phyloP scores from a whole-genome alignment of 2,329 filamentous ascomycete genomes.

The Claviceps sp. region DNA sequence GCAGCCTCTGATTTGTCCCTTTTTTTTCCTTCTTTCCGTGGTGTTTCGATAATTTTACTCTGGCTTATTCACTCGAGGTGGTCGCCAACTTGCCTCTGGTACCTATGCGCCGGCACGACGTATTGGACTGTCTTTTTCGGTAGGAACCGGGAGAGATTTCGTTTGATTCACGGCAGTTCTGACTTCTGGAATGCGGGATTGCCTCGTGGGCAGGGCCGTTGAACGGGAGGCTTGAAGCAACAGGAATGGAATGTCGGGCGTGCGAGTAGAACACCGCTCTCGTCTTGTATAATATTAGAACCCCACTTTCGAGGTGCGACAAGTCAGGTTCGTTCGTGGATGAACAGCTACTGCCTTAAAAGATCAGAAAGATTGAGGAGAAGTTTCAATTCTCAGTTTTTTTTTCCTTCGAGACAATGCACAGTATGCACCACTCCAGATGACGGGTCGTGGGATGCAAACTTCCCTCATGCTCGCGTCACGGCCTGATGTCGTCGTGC shows the following conservation, averaged over 20 bases:
- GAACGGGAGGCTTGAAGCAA: neutral
- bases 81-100: neutral
- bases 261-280: neutral
- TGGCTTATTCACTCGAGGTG: neutral
- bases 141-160: neutral
- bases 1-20: neutral
- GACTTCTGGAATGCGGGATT: slow-evolving; percentile 1
- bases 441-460: neutral
- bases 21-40: no score
- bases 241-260: neutral
- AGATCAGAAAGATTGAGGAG: neutral
- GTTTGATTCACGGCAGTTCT: neutral
- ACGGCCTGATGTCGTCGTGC: neutral
- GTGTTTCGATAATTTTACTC: neutral
- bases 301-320: neutral
- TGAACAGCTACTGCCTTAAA: neutral
- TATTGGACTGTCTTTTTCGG: neutral
- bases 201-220: neutral
- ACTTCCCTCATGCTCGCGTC: neutral
- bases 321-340: neutral
- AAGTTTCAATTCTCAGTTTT: neutral
- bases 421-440: neutral
- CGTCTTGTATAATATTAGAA: neutral
- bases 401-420: no score
- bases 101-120: neutral